Base-by-base conservation (phyloP, 129 eudicot genomes). In the Pulicaria dysenterica region DNA sequence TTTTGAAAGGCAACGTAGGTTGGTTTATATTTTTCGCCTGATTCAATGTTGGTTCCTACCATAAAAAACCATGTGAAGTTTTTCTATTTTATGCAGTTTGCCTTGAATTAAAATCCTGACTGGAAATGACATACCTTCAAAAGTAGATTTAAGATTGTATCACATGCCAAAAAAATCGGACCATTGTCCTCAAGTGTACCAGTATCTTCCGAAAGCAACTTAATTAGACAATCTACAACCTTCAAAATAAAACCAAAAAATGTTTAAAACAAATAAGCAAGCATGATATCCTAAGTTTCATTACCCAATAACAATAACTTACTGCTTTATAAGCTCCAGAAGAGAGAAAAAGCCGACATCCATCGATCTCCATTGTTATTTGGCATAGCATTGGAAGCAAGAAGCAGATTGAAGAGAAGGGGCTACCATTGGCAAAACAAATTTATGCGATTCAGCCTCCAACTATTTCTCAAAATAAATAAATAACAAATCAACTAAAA, bases 331-430 rank as follows among this genome's bases (percentile, higher is more conserved):
- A 85, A 12, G 89, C 86, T 65, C 96, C 99, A 60, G 93, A 70
- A 12, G 88, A 86, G 75, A 82, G 86, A 8, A 88, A 53, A 50
- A 77, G 64, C 42, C 59, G 81, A 51, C 95, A 91, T 80, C 96
- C 99, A 57, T 84, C 81, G 49, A 67, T 66, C 79, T 72, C 87
- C 94, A 88, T 86, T 74, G 97, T 88, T 46, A 83, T 83, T 80
- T 94, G 99, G 83, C 96, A 94, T 48, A 94, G 80, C 88, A 90
- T 43, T 2, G 99, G 99, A 77, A 94, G 96, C 92, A 94, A 73
- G 85, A 94, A 94, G 86, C 96, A 90, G 75, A 83, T 73, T 8
- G 96, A 81, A 39, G 79, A 70, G 64, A 83, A 91, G 43, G 99
- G 89, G 64, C 99, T 91, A 74, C 59, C 74, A 70, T 68, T 49